phyloP scores from a whole-genome alignment of 495 filamentous ascomycete species.

The Aspergillus funiculosus region DNA sequence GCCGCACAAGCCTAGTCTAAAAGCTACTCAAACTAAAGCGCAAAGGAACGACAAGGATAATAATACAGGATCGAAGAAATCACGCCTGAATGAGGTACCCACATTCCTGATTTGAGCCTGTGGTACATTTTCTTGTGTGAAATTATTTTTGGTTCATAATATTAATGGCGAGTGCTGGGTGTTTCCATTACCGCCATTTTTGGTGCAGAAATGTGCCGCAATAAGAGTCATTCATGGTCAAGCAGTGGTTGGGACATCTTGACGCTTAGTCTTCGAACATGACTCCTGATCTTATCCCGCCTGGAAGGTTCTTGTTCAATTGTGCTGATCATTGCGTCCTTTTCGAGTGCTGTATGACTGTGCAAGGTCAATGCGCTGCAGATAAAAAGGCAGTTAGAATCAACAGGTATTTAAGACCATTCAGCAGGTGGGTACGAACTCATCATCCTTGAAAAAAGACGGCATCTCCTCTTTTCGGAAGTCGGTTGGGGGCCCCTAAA shows the following conservation, averaged over 20 bases:
- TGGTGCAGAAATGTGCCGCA: too few relatives aligned
- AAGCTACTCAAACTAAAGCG: constrained; percentile 13
- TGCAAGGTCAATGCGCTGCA: constrained; percentile 39
- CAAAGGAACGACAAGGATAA: constrained; percentile 13
- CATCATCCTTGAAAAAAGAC: constrained; percentile 38
- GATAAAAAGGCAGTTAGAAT: constrained; percentile 28
- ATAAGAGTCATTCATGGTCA: constrained; percentile 24
- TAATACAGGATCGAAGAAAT: constrained; percentile 25
- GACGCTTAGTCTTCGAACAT: constrained; percentile 33
- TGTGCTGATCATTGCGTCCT: constrained; percentile 27
- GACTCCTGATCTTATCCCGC: constrained; percentile 30
- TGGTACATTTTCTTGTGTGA: neutral
- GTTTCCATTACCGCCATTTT: too few relatives aligned
- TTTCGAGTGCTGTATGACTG: constrained; percentile 32
- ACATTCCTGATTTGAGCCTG: constrained; percentile 46
- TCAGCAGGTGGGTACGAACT: constrained; percentile 32
- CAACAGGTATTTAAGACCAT: constrained; percentile 13
- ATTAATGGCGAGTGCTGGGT: neutral
- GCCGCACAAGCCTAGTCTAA: constrained; percentile 20
- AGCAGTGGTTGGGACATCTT: constrained; percentile 21
- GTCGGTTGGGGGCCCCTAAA: constrained; percentile 40
- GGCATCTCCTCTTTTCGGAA: constrained; percentile 44
- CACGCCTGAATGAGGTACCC: constrained; percentile 41
- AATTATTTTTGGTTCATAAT: too few relatives aligned
- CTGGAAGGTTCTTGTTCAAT: constrained; percentile 26